Conservation (phyloP, 2,329 filamentous ascomycete species). For the Zasmidium angulare region DNA sequence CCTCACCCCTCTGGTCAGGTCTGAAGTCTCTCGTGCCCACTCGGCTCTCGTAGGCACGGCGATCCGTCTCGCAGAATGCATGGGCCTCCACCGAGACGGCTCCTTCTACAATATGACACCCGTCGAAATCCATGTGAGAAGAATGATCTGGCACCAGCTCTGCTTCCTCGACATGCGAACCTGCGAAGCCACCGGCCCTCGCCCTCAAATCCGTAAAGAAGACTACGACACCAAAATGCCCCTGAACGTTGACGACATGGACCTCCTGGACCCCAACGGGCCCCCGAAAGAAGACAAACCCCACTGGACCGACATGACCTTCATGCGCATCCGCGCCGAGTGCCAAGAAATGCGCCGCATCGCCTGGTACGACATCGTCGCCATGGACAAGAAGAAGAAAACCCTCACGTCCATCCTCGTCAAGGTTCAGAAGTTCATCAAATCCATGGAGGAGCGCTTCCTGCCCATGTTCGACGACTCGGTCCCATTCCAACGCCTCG, state of each 20-base stretch:
- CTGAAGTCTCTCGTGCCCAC: slow-evolving; percentile 71
- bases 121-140: slow-evolving; percentile 68
- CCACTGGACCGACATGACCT: slow-evolving; percentile 67
- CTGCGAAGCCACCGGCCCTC: slow-evolving; percentile 71
- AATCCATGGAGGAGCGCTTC: slow-evolving; percentile 65
- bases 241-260: slow-evolving; percentile 66
- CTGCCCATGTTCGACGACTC: slow-evolving; percentile 60
- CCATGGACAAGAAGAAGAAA: slow-evolving; percentile 61
- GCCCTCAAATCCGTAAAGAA: slow-evolving; percentile 68
- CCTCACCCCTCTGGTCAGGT: slow-evolving; percentile 70
- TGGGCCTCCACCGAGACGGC: slow-evolving; percentile 73
- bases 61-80: slow-evolving; percentile 73
- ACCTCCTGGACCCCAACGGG: slow-evolving; percentile 50
- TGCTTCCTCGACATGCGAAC: slow-evolving; percentile 75
- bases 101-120: slow-evolving; percentile 64
- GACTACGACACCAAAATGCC: slow-evolving; percentile 75
- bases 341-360: slow-evolving; percentile 70
- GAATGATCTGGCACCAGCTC: slow-evolving; percentile 74
- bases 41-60: slow-evolving; percentile 71
- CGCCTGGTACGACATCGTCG: slow-evolving; percentile 68
- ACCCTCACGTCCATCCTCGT: slow-evolving; percentile 64
- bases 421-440: slow-evolving; percentile 68
- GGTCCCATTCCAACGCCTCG: slow-evolving; percentile 62
- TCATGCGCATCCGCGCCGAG: slow-evolving; percentile 69
- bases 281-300: slow-evolving; percentile 48